A percentile compares a stretch with the other conserved stretches of the same genome.
phyloP scores from a whole-genome alignment of 169 alveolate genomes.

The Ichthyophthirius multifiliis region DNA sequence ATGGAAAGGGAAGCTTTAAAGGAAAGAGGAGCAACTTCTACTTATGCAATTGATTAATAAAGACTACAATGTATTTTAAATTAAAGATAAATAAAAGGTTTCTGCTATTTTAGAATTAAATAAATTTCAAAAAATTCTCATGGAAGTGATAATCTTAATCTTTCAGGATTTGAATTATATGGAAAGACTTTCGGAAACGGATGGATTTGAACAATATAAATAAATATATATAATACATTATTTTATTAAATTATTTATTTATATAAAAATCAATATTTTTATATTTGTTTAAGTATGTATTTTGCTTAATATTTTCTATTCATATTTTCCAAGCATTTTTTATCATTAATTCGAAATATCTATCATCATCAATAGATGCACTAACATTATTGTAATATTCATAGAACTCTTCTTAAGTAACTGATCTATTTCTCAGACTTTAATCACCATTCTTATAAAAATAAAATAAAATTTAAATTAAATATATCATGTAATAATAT shows the following conservation, averaged over 20 bases:
- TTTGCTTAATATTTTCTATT: too few relatives aligned
- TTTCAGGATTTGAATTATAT: conserved; percentile 82
- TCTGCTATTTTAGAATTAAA: conserved; percentile 72
- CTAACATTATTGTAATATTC: conserved; percentile 79
- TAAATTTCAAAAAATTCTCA: conserved; percentile 76
- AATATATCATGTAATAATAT: not conserved
- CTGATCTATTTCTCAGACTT: conserved; percentile 44
- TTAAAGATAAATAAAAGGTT: conserved; percentile 62
- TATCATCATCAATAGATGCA: conserved; percentile 74
- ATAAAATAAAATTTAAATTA: not conserved
- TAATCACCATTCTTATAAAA: not conserved
- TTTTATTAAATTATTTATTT: too few relatives aligned
- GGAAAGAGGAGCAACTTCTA: conserved; percentile 69
- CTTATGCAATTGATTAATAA: conserved; percentile 74
- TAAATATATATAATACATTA: too few relatives aligned
- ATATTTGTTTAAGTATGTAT: too few relatives aligned
- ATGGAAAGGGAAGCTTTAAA: conserved; percentile 49
- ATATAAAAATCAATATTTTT: too few relatives aligned
- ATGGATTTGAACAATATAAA: conserved; percentile 50
- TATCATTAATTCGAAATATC: conserved; percentile 74
- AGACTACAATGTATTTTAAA: conserved; percentile 14
- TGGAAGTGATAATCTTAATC: conserved; percentile 69
- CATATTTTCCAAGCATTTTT: conserved; percentile 72
- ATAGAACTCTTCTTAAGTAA: conserved; percentile 69
- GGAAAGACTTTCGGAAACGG: conserved; percentile 71